These are phyloP conservation scores for Vigna hirtella DNA, from an alignment of 306 rosid genomes.

Conservation along the genomic window DNA sequence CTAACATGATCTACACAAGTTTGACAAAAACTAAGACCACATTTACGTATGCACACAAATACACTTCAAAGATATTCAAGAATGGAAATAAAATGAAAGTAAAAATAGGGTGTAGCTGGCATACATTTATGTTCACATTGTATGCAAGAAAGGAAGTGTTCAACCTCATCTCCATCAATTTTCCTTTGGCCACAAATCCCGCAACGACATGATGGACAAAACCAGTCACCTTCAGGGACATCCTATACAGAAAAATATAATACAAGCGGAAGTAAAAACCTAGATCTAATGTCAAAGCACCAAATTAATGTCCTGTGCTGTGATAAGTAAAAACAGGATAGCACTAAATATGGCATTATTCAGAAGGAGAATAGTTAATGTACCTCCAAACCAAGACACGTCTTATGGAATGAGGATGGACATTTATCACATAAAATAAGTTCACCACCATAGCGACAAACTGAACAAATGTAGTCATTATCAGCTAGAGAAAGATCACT, in stretches of 20 bases:
- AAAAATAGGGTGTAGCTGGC: conserved; percentile 32
- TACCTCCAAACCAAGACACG: conserved; percentile 82
- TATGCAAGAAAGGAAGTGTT: conserved; percentile 56
- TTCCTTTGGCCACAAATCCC: conserved; percentile 64
- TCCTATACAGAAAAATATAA: conserved; percentile 57
- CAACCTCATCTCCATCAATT: conserved; percentile 50
- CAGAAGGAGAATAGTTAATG: conserved; percentile 35
- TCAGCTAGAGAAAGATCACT: conserved; percentile 39
- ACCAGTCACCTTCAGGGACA: conserved; percentile 88
- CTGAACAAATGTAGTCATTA: conserved; percentile 79
- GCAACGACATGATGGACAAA: conserved; percentile 85
- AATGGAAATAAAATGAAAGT: conserved; percentile 26
- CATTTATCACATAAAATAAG: conserved; percentile 84
- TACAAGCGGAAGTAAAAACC: conserved; percentile 32
- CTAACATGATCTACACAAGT: conserved; percentile 71
- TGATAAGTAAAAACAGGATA: background rate
- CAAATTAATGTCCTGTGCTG: background rate
- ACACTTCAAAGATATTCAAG: conserved; percentile 4
- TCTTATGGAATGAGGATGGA: conserved; percentile 77
- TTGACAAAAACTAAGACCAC: conserved; percentile 31
- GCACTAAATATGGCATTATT: conserved; percentile 23
- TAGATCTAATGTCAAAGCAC: conserved; percentile 34
- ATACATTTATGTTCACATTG: conserved; percentile 86
- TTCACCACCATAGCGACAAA: conserved; percentile 85
- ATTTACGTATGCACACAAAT: conserved; percentile 16